phyloP scores from a whole-genome alignment of 306 rosid genomes.

The Mucuna pruriens region DNA sequence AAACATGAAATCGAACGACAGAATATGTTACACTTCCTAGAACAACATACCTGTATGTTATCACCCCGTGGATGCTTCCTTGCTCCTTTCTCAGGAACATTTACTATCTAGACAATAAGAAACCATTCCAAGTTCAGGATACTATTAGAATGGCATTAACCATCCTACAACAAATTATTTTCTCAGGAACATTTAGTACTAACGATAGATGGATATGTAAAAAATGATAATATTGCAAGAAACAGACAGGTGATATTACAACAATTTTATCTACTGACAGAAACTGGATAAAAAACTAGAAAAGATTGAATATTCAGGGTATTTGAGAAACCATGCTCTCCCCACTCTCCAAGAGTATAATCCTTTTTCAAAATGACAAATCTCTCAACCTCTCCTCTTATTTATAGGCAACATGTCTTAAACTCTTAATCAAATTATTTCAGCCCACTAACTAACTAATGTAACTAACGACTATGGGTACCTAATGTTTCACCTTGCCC shows the following conservation, averaged over 20 bases:
- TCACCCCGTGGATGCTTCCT: constrained; percentile 93
- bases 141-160: constrained; percentile 10
- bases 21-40: not conserved
- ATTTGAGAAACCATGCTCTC: not conserved
- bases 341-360: not conserved
- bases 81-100: constrained; percentile 92
- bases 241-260: not conserved
- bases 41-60: constrained; percentile 71
- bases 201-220: not conserved
- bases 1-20: not conserved
- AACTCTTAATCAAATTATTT: not conserved
- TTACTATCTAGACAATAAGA: constrained; percentile 69
- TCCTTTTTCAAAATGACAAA: not conserved
- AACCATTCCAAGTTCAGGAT: constrained; percentile 36
- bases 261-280: constrained; percentile 1
- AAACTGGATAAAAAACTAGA: not conserved
- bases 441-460: not conserved
- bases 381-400: not conserved
- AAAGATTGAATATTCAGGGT: not conserved
- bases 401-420: not conserved
- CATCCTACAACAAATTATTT: not conserved
- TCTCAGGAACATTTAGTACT: constrained; percentile 24
- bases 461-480: not conserved
- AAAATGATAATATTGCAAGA: constrained; percentile 10
- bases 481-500: no score